A percentile compares a stretch with the other conserved stretches of the same genome.
phyloP scores from a whole-genome alignment of 345 rosid genomes.

The Salix suchowensis region DNA sequence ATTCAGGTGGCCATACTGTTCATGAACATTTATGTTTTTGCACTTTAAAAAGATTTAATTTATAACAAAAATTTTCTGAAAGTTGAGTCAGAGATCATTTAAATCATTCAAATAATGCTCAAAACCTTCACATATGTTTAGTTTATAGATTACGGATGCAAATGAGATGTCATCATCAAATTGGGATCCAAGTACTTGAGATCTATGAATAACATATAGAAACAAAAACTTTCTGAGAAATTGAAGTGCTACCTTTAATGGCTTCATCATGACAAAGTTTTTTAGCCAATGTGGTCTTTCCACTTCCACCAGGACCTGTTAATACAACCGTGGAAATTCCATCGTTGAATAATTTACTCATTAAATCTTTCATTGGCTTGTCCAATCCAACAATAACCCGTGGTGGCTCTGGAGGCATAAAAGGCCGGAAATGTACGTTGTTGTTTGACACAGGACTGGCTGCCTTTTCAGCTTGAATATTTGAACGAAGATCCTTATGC shows the following conservation, averaged over 20 bases:
- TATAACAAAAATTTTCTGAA: neutral
- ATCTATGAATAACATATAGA: neutral
- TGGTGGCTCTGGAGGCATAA: too few relatives aligned
- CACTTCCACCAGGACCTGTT: conserved; percentile 23
- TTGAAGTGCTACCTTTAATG: conserved; percentile 9
- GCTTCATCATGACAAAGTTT: conserved; percentile 7
- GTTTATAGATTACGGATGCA: too few relatives aligned
- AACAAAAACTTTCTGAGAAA: neutral
- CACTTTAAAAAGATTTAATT: too few relatives aligned
- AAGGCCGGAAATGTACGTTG: too few relatives aligned
- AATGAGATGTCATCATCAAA: too few relatives aligned
- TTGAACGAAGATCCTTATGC: too few relatives aligned
- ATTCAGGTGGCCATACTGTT: too few relatives aligned
- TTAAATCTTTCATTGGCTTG: conserved; percentile 8
- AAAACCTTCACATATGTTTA: too few relatives aligned
- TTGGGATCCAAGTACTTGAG: too few relatives aligned
- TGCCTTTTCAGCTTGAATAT: too few relatives aligned
- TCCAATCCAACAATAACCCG: neutral
- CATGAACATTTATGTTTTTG: too few relatives aligned
- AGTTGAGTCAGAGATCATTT: neutral
- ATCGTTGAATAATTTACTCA: neutral
- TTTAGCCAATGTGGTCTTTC: conserved; percentile 17
- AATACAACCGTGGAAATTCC: neutral
- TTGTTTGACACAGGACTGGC: too few relatives aligned
- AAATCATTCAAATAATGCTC: neutral